phyloP scores from a whole-genome alignment of 495 filamentous ascomycete genomes.

The Aspergillus leporis region DNA sequence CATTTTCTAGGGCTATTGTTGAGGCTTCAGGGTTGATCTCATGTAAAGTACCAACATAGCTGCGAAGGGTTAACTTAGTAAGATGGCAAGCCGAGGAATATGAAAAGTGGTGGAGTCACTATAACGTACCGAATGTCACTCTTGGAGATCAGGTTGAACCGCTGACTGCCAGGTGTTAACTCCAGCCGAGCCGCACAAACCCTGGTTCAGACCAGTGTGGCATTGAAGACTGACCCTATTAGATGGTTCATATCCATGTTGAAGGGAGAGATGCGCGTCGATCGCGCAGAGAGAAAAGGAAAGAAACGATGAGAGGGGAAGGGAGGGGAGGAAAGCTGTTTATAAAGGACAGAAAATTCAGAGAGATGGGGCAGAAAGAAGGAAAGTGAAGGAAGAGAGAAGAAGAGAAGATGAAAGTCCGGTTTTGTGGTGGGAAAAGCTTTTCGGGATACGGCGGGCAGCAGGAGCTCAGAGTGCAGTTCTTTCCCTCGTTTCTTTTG shows the following conservation, averaged over 20 bases:
- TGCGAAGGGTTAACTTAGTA: constrained; percentile 39
- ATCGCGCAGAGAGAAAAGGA: constrained; percentile 23
- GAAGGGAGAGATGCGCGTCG: constrained; percentile 39
- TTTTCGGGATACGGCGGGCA: constrained; percentile 39
- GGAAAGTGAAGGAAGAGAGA: constrained; percentile 13
- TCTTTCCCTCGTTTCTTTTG: constrained; percentile 16
- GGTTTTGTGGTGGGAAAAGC: constrained; percentile 38
- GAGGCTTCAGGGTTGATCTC: constrained; percentile 97
- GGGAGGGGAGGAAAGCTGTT: constrained; percentile 5
- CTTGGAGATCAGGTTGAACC: constrained; percentile 80
- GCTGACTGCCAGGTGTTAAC: constrained; percentile 52
- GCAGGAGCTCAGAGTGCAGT: constrained; percentile 40
- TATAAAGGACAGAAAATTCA: not conserved
- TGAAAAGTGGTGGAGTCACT: not conserved
- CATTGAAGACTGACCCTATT: constrained; percentile 49
- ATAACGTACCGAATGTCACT: constrained; percentile 85
- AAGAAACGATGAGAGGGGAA: constrained; percentile 16
- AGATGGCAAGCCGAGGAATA: not conserved
- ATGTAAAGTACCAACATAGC: constrained; percentile 93
- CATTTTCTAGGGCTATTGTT: constrained; percentile 94
- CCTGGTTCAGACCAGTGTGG: constrained; percentile 34
- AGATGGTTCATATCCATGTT: constrained; percentile 57
- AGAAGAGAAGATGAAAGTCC: constrained; percentile 15
- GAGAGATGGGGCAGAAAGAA: constrained; percentile 9
- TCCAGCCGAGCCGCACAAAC: constrained; percentile 44